Evolutionary conservation across 2,329 filamentous ascomycete species (phyloP), one percentile per base, ranked within the genome.

Genomic region (Aspergillus thermomutatus): DNA sequence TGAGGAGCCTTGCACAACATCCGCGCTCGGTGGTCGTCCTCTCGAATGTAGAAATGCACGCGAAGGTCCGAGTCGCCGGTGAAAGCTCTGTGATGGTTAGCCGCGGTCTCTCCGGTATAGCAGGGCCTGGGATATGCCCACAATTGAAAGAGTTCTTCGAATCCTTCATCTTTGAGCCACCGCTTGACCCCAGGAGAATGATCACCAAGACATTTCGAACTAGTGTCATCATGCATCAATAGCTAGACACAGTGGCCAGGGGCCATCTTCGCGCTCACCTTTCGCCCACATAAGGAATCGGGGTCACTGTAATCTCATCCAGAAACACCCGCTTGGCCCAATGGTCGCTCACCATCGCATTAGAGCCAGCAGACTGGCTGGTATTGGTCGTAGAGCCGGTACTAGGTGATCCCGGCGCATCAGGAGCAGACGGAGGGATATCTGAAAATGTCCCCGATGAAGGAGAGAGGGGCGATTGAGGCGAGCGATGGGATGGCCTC

Each of bases 1-100:
- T 78, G 76, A 34, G 75, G 73, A 1, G 77, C 73, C 54, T 80
- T 77, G 66, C 82, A 81, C 5, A 85, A 68, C 10, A 87, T 80
- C 26, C 83, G 77, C 23, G 79, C 78, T 49, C 82, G 80, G 53
- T 77, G 70, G 61, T 86, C 82, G 0, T 67, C 64, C 9, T 78
- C 72, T 11, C 83, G 76, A 63, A 80, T 76, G 61, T 82, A 85
- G n/a, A 83, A 76, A 43, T 75, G 73, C 19, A 82, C 73, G 41
- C 70, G 75, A 21, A 83, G 72, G 37, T 78, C 72, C 4, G 70
- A 66, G 4, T 66, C 76, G 43, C 73, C 74, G 40, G 80, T 78
- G 58, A 85, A 82, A 0, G 77, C 74, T 52, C 78, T 81, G 21
- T 11, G 21, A 23, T 25, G 4, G 14, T 46, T 23, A 46, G 21